phyloP scores from a whole-genome alignment of 2,329 filamentous ascomycete species.

The Fusarium longipes region DNA sequence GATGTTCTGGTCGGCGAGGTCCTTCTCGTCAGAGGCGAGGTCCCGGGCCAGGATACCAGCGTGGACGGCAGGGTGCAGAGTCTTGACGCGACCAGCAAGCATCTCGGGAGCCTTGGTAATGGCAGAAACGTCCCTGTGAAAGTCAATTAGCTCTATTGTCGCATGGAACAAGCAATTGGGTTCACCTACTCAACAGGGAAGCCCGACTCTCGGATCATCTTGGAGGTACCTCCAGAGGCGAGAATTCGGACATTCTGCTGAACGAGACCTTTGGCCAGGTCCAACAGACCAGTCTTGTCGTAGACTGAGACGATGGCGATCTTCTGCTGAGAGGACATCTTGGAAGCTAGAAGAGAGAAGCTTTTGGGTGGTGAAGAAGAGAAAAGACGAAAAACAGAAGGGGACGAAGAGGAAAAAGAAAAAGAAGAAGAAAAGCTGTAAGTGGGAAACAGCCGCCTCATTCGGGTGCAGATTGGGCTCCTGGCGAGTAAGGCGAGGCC shows the following conservation, averaged over 20 bases:
- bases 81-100: conserved; percentile 88
- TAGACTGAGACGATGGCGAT: conserved; percentile 97
- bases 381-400: conserved; percentile 5
- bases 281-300: conserved; percentile 95
- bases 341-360: conserved; percentile 34
- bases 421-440: conserved; percentile 15
- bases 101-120: conserved; percentile 98
- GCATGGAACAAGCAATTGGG: not conserved
- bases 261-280: conserved; percentile 89
- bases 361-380: conserved; percentile 7
- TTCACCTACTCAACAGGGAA: conserved; percentile 87
- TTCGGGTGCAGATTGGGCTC: conserved; percentile 32
- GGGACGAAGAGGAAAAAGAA: conserved; percentile 5
- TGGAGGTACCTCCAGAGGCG: conserved; percentile 93
- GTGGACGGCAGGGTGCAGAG: conserved; percentile 92
- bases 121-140: conserved; percentile 86
- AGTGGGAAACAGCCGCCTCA: conserved; percentile 33
- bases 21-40: conserved; percentile 95
- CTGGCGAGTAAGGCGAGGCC: conserved; percentile 32
- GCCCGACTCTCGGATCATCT: conserved; percentile 95
- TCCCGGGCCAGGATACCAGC: conserved; percentile 93
- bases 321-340: conserved; percentile 61
- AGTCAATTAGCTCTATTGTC: conserved; percentile 17
- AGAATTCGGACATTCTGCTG: conserved; percentile 92
- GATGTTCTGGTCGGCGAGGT: conserved; percentile 94